Base-by-base conservation (phyloP, 495 filamentous ascomycete species). In the Penicillium steckii region DNA sequence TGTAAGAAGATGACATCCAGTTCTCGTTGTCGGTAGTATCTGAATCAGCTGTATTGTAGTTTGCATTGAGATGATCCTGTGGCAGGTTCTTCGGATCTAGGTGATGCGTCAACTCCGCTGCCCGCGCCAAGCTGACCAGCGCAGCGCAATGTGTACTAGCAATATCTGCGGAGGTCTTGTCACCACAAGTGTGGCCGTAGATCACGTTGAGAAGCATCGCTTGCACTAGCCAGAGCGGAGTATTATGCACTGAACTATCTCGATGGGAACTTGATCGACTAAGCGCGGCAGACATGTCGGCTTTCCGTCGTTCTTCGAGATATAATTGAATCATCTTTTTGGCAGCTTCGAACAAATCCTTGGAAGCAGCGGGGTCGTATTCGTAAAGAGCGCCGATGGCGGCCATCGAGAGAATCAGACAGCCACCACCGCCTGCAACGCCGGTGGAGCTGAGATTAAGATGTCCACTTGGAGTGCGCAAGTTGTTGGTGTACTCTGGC, bases 181-280 rank as follows among this genome's bases (percentile, higher is more conserved):
- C 93, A 22, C 89, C 95, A 65, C 90, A 96, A 56, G 95, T 91
- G 59, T 97, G 90, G 8, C 95, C 95, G 59, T 96, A 98, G 9
- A 97, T 87, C 27, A 97, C 89, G 69, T 96, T 97, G 33, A 98
- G 78, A 24, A 98, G 79, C 94, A 98, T 97, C 1, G 94, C 92
- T 63, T 98, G 94, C n/a, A 98, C 90, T 23, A 98, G 79, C 94
- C 94, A 97, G 44, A 97, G 77, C 2, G 94, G 94, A 10, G 91
- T 96, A 30, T 84, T 83, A 57, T 94, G 87, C 37, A 85, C 76
- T 2, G 85, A 79, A 57, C 80, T 81, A 50, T 93, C 88, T 49
- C 80, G 77, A 18, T 77, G 67, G 19, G 80, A 68, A 58, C 80
- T 80, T 3, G 68, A 56, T 22, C 87, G 85, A 56, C 83, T 86